phyloP scores from a whole-genome alignment of 202 grass and related monocot species.

The Schoenoplectus triqueter region DNA sequence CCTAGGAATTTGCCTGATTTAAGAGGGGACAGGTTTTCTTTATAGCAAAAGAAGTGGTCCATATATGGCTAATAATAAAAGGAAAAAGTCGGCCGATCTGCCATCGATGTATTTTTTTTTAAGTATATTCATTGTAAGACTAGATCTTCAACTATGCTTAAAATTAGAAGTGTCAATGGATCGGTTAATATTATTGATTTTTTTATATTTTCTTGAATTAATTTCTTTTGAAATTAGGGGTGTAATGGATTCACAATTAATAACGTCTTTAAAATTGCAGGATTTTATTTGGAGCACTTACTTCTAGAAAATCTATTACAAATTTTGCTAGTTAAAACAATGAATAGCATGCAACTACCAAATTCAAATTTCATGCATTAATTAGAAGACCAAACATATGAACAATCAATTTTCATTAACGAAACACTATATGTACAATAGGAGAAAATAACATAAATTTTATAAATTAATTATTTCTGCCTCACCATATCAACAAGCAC shows the following conservation, averaged over 20 bases:
- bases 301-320: not conserved
- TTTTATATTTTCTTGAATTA: too few relatives aligned
- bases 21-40: constrained; percentile 34
- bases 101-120: not conserved
- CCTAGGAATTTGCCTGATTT: not conserved
- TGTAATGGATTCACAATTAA: too few relatives aligned
- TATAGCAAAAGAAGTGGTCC: constrained; percentile 15
- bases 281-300: not conserved
- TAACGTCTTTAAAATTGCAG: not conserved
- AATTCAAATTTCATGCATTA: constrained; percentile 20
- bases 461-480: not conserved
- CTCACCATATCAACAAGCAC: constrained; percentile 14
- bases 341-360: not conserved
- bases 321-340: not conserved
- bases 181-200: too few relatives aligned
- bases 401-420: not conserved
- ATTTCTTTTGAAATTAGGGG: not conserved
- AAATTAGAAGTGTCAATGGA: too few relatives aligned
- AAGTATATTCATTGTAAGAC: too few relatives aligned
- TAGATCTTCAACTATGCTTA: too few relatives aligned
- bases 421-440: constrained; percentile 17
- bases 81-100: not conserved
- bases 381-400: constrained; percentile 6
- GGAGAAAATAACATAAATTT: not conserved
- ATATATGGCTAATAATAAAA: not conserved